Evolutionary conservation across 345 rosid species (phyloP), one percentile per base, ranked within the genome.

Genomic region (Angophora floribunda): DNA sequence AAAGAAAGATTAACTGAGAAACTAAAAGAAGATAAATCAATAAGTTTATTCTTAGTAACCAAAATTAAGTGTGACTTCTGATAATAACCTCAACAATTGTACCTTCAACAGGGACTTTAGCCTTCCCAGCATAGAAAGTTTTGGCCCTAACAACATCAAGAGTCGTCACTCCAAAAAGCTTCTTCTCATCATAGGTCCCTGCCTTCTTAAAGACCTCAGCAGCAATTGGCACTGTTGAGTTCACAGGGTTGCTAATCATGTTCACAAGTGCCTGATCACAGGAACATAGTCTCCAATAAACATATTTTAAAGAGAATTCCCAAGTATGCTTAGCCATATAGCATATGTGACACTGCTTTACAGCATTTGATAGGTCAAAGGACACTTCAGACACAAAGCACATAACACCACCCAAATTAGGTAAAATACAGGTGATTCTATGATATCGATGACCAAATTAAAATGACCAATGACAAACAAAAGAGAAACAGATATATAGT

Each of bases 201-300:
- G 96, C 94, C 85, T 95, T 95, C 92, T 95, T 94, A 89, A 94
- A 94, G 51, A 96, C 94, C 91, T 96, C 98, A 1, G 98, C 95
- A 6, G 97, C 98, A 88, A 96, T 95, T 28, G 97, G 96, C 51
- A 96, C 97, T 4, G 96, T 96, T 52, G 98, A 96, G 92, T 94
- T 95, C 85, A 96, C 96, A 12, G 98, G 97, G 89, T 96, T 95
- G 90, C 97, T 94, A 53, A 96, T 95, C 93, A 95, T 89, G n/a
- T 95, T 94, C 85, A 96, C 92, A 87, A 96, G 52, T 15, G 97
- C 95, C 95, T 94, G 90, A 70, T 36, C 49, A 51, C 63, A 88
- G 24, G 36, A 86, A 36, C 41, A 55, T 11, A 41, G 13, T 52
- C 49, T 86, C 75, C 36, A 63, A 9, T 85, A 88, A 45, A 45